phyloP scores from a whole-genome alignment of 352 stramenopile genomes.

The Globisporangium polare region DNA sequence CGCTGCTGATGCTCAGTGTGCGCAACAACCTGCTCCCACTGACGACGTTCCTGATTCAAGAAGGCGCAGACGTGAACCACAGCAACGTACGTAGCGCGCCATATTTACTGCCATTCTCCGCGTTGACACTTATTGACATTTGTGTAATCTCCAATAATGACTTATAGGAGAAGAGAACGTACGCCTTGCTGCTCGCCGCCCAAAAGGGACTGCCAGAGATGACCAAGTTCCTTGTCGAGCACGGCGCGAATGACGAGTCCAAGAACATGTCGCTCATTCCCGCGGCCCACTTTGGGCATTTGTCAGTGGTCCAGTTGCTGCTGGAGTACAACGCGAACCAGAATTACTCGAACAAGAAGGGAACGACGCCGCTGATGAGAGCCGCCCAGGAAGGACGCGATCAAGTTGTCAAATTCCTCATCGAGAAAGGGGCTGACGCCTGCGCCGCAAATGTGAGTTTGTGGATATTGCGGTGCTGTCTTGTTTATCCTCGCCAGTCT shows the following conservation, averaged over 20 bases:
- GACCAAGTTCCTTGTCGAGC: conserved; percentile 64
- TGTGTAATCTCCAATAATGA: conserved; percentile 22
- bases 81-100: conserved; percentile 48
- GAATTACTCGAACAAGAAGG: conserved; percentile 87
- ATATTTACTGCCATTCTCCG: conserved; percentile 4
- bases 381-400: conserved; percentile 81
- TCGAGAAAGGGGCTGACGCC: conserved; percentile 59
- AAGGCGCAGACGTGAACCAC: conserved; percentile 80
- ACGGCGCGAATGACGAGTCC: conserved; percentile 71
- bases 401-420: conserved; percentile 74
- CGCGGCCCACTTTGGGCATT: conserved; percentile 79
- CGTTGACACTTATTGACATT: neutral
- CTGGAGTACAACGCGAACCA: conserved; percentile 61
- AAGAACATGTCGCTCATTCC: conserved; percentile 86
- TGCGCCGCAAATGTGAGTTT: conserved; percentile 63
- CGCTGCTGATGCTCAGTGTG: conserved; percentile 79
- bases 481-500: neutral
- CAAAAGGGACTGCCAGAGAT: conserved; percentile 76
- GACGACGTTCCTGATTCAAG: conserved; percentile 57
- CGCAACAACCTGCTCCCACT: conserved; percentile 54
- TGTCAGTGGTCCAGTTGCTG: conserved; percentile 68
- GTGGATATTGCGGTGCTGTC: neutral
- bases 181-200: conserved; percentile 70
- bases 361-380: conserved; percentile 83
- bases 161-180: conserved; percentile 69